phyloP scores from a whole-genome alignment of 495 filamentous ascomycete species.

The Xylaria telfairii region DNA sequence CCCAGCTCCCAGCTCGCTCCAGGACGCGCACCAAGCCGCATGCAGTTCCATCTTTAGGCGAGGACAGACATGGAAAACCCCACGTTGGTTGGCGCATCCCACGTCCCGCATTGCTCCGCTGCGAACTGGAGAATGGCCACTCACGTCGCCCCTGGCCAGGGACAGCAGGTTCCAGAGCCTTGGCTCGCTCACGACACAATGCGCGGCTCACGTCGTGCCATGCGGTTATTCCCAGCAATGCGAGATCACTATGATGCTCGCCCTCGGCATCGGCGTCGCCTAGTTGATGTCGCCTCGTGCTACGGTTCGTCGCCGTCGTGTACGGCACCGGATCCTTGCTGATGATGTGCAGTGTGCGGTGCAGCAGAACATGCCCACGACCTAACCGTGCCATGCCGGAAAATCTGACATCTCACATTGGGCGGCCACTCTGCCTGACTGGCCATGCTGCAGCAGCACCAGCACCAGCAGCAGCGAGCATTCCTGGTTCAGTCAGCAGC shows the following conservation, averaged over 20 bases:
- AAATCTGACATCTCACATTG: conserved; percentile 25
- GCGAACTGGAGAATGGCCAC: conserved; percentile 2
- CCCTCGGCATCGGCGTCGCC: not conserved
- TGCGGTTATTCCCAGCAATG: not conserved
- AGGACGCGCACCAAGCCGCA: not conserved
- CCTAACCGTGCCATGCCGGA: conserved; percentile 10
- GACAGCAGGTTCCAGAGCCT: conserved; percentile 19
- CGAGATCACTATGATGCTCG: not conserved
- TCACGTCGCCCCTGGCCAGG: not conserved
- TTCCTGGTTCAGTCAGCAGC: conserved; percentile 22
- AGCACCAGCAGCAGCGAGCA: not conserved
- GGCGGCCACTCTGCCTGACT: not conserved
- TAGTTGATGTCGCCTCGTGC: not conserved
- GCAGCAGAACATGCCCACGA: not conserved
- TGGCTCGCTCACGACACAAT: conserved; percentile 16
- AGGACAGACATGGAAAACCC: not conserved
- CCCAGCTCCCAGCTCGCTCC: not conserved
- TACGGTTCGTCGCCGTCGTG: not conserved
- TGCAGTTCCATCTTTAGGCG: not conserved
- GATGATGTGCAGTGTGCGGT: not conserved
- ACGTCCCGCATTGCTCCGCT: conserved; percentile 11
- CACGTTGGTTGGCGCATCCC: conserved; percentile 12
- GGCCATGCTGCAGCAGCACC: conserved; percentile 3
- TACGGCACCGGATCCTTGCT: not conserved
- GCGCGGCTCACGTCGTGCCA: conserved; percentile 17